phyloP scores from a whole-genome alignment of 2,329 filamentous ascomycete species.

The Cytospora chrysosperma region DNA sequence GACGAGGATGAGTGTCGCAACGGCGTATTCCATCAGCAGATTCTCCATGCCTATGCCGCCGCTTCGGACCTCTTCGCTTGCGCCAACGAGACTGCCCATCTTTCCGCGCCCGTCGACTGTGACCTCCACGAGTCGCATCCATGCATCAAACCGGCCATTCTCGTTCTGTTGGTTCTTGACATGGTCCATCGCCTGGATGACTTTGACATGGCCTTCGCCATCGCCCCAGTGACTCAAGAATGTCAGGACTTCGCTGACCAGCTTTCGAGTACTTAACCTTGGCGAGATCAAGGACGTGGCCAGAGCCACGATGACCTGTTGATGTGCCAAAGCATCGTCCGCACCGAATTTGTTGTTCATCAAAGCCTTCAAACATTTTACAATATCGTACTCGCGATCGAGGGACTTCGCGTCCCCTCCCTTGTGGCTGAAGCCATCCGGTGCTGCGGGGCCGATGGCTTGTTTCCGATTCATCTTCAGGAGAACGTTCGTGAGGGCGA shows the following conservation, averaged over 20 bases:
- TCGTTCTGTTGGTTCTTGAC: constrained; percentile 86
- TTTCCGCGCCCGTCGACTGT: constrained; percentile 96
- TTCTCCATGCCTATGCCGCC: constrained; percentile 99
- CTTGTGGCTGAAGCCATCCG: constrained; percentile 40
- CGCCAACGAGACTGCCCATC: constrained; percentile 96
- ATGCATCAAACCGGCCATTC: constrained; percentile 93
- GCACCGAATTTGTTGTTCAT: constrained; percentile 99
- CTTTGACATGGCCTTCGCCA: constrained; percentile 85
- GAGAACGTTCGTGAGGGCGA: constrained; percentile 90
- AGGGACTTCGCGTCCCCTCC: constrained; percentile 71
- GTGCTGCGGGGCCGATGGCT: constrained; percentile 67
- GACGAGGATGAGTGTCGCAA: constrained; percentile 89
- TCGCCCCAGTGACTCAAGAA: constrained; percentile 92
- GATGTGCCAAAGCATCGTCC: constrained; percentile 87
- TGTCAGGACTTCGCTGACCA: constrained; percentile 93
- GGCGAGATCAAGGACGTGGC: constrained; percentile 84
- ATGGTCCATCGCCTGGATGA: constrained; percentile 88
- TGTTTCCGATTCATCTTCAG: constrained; percentile 91
- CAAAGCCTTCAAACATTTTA: constrained; percentile 93
- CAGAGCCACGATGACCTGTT: constrained; percentile 85
- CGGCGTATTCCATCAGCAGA: constrained; percentile 96
- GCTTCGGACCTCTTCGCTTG: constrained; percentile 92
- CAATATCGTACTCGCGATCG: constrained; percentile 92
- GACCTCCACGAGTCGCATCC: constrained; percentile 98
- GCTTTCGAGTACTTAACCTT: constrained; percentile 84